Conservation (phyloP, 23 red algal species). For the Gracilariopsis chorda region DNA sequence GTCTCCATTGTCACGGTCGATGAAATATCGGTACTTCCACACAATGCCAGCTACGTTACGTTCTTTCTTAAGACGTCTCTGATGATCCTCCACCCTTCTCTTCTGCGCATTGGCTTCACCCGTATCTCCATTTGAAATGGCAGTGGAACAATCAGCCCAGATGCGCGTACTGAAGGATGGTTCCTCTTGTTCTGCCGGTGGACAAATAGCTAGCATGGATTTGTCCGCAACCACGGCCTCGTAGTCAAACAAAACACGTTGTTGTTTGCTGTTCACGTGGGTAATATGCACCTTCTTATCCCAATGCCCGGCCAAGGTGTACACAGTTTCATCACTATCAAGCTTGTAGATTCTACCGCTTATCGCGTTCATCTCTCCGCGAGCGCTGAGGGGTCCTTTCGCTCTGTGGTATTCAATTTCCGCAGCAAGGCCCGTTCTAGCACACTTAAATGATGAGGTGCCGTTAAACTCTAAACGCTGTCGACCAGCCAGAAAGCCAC, state of each 20-base stretch:
- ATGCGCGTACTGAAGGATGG: constrained; percentile 59
- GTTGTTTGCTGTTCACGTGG: constrained; percentile 37
- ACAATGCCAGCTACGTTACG: constrained; percentile 12
- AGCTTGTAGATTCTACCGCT: constrained; percentile 70
- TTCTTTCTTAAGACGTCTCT: constrained; percentile 68
- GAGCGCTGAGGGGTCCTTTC: constrained; percentile 34
- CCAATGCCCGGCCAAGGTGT: constrained; percentile 81
- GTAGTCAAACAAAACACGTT: constrained; percentile 76
- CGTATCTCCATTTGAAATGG: constrained; percentile 69
- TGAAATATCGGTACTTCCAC: constrained; percentile 81
- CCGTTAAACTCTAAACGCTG: constrained; percentile 85
- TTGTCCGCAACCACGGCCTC: constrained; percentile 61
- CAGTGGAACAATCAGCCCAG: constrained; percentile 74
- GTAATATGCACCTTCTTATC: constrained; percentile 75
- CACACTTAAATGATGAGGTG: constrained; percentile 60
- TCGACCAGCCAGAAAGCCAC: constrained; percentile 85
- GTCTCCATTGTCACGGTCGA: constrained; percentile 27
- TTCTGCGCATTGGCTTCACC: constrained; percentile 73
- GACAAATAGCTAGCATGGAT: constrained; percentile 67
- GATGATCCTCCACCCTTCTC: constrained; percentile 80
- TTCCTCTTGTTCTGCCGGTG: constrained; percentile 62
- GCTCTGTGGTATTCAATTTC: constrained; percentile 83
- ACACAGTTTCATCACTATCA: constrained; percentile 51
- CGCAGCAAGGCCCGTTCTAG: constrained; percentile 64
- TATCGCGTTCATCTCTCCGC: constrained; percentile 70